Conservation (phyloP, 306 rosid genomes). For the Malus asiatica region DNA sequence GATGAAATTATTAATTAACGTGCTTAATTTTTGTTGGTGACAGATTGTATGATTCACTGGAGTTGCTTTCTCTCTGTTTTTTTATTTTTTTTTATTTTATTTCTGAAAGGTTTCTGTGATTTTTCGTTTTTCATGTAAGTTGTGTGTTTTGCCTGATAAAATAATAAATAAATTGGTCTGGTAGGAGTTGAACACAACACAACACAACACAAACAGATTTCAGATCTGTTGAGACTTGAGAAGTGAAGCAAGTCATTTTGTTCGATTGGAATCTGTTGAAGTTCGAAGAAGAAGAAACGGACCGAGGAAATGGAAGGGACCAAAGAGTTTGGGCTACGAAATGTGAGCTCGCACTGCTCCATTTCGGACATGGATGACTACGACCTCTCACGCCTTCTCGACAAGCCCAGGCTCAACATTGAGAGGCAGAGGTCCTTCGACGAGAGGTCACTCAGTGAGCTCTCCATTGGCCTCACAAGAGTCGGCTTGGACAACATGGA, state of each 20-base stretch:
- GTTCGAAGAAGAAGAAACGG: slow-evolving; percentile 17
- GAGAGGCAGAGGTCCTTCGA: slow-evolving; percentile 87
- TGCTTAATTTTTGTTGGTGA: too few relatives aligned
- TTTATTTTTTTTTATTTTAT: neutral
- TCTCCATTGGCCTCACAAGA: slow-evolving; percentile 51
- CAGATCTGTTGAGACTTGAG: neutral
- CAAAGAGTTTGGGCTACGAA: slow-evolving; percentile 44
- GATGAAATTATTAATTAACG: too few relatives aligned
- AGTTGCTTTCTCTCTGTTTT: neutral
- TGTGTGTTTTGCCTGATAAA: neutral
- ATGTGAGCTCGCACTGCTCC: slow-evolving; percentile 64
- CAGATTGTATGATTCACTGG: neutral
- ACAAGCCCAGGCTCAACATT: slow-evolving; percentile 64
- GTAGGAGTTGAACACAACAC: neutral
- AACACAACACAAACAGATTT: neutral
- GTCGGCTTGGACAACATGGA: slow-evolving; percentile 60
- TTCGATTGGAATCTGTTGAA: neutral
- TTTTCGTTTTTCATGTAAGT: neutral
- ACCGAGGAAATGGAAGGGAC: slow-evolving; percentile 46
- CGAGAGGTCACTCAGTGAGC: slow-evolving; percentile 89
- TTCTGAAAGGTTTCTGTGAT: too few relatives aligned
- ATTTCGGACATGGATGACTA: slow-evolving; percentile 76
- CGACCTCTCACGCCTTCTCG: slow-evolving; percentile 64
- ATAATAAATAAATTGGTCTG: neutral
- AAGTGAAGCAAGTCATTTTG: neutral